These are phyloP conservation scores for Agarophyton chilense DNA, from an alignment of 23 red algal species.

Conservation along the genomic window DNA sequence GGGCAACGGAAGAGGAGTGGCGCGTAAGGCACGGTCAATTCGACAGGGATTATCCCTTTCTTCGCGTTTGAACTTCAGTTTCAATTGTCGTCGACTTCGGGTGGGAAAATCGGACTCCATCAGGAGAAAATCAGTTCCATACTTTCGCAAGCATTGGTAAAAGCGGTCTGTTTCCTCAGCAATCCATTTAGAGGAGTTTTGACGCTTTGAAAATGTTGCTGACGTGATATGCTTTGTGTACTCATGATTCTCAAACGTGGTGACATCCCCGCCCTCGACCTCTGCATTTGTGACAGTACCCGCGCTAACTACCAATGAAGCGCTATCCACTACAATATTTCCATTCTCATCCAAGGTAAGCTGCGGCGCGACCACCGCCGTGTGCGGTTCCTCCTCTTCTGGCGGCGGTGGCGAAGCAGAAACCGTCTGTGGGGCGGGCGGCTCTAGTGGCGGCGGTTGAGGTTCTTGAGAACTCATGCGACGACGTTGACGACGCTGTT, in stretches of 20 bases:
- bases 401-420: background rate
- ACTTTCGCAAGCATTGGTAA: constrained; percentile 75
- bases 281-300: constrained; percentile 22
- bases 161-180: constrained; percentile 83
- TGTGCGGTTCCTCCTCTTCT: constrained; percentile 13
- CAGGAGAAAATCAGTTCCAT: constrained; percentile 91
- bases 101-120: constrained; percentile 81
- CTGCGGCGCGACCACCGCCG: constrained; percentile 74
- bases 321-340: constrained; percentile 86
- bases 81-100: constrained; percentile 82
- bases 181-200: constrained; percentile 67
- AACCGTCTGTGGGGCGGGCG: background rate
- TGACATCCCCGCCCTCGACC: constrained; percentile 3
- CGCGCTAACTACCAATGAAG: constrained; percentile 70
- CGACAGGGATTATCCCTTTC: constrained; percentile 66
- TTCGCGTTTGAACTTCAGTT: constrained; percentile 97
- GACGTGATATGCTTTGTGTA: constrained; percentile 55
- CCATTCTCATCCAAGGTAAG: constrained; percentile 83
- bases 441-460: background rate
- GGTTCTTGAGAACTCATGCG: background rate
- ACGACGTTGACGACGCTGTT: constrained; percentile 46
- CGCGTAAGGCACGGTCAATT: constrained; percentile 70
- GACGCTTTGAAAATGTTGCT: constrained; percentile 72
- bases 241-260: constrained; percentile 43
- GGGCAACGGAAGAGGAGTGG: constrained; percentile 35